Conservation (phyloP, 768 basidiomycete genomes). For the Termitomyces sp. region DNA sequence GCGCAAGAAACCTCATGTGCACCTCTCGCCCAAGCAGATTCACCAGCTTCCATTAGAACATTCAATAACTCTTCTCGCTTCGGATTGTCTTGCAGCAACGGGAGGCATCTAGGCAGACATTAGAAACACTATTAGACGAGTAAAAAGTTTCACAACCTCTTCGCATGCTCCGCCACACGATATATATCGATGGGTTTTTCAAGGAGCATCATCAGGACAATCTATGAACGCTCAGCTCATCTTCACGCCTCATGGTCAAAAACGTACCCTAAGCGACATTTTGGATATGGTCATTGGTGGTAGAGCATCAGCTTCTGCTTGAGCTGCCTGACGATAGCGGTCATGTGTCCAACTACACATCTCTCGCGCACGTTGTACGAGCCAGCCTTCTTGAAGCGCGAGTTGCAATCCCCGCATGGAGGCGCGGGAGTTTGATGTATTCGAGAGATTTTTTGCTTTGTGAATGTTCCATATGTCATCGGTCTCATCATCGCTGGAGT, state of each 20-base stretch:
- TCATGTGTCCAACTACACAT: constrained; percentile 80
- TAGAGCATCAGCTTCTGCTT: constrained; percentile 53
- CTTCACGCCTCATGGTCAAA: background rate
- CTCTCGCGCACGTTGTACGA: constrained; percentile 68
- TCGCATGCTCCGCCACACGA: constrained; percentile 69
- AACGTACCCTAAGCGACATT: constrained; percentile 66
- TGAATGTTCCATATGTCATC: constrained; percentile 54
- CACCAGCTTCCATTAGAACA: constrained; percentile 65
- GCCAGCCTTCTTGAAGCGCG: constrained; percentile 71
- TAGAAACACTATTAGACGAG: background rate
- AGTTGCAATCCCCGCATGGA: constrained; percentile 70
- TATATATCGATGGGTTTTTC: constrained; percentile 62
- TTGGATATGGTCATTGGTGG: constrained; percentile 51
- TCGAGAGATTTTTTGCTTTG: constrained; percentile 45
- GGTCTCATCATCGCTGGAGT: constrained; percentile 53
- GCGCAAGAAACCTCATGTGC: constrained; percentile 61
- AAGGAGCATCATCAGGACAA: constrained; percentile 69
- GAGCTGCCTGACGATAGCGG: constrained; percentile 70
- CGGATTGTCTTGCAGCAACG: constrained; percentile 57
- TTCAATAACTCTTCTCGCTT: constrained; percentile 60
- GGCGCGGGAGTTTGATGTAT: constrained; percentile 42
- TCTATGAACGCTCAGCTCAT: constrained; percentile 34
- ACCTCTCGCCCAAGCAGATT: constrained; percentile 68
- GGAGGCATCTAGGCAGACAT: constrained; percentile 48
- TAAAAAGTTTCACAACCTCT: constrained; percentile 37